These are phyloP conservation scores for Pythium myriotylum DNA, from an alignment of 352 stramenopile genomes.

Conservation along the genomic window DNA sequence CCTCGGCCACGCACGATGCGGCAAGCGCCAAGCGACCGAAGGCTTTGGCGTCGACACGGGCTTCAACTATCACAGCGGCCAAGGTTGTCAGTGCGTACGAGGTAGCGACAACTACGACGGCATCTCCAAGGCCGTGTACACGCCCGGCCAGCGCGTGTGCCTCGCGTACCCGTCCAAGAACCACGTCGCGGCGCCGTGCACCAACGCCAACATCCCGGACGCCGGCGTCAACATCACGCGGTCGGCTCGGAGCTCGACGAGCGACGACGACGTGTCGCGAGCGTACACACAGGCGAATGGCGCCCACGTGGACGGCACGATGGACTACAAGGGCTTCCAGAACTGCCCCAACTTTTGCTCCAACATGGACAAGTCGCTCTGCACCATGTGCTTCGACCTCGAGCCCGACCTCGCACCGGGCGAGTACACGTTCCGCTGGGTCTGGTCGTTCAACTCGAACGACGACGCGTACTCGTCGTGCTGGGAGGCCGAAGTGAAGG, in stretches of 20 bases:
- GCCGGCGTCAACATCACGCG: slow-evolving; percentile 32
- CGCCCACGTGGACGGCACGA: slow-evolving; percentile 25
- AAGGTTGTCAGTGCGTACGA: slow-evolving; percentile 30
- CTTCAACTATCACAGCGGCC: slow-evolving; percentile 29
- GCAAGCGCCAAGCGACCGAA: slow-evolving; percentile 19
- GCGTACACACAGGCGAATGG: slow-evolving; percentile 33
- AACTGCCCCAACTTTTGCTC: slow-evolving; percentile 44
- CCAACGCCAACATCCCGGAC: slow-evolving; percentile 38
- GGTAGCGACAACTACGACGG: slow-evolving; percentile 21
- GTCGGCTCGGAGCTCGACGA: slow-evolving; percentile 8
- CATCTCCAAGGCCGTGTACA: slow-evolving; percentile 30
- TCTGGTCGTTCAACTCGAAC: slow-evolving; percentile 38
- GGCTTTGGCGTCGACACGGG: slow-evolving; percentile 37
- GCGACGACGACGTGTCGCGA: slow-evolving; percentile 20
- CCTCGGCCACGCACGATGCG: slow-evolving; percentile 31
- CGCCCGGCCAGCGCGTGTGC: slow-evolving; percentile 38
- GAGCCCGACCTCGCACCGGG: slow-evolving; percentile 37
- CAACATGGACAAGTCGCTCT: slow-evolving; percentile 34
- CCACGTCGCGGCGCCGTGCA: slow-evolving; percentile 37
- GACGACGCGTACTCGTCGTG: slow-evolving; percentile 36
- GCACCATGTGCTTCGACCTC: slow-evolving; percentile 50
- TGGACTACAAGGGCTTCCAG: slow-evolving; percentile 51
- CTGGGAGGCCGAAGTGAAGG: slow-evolving; percentile 31
- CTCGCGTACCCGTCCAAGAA: slow-evolving; percentile 50
- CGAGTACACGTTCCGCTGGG: slow-evolving; percentile 43